Base-by-base conservation (phyloP, 2,329 filamentous ascomycete species). In the Verticillium longisporum region DNA sequence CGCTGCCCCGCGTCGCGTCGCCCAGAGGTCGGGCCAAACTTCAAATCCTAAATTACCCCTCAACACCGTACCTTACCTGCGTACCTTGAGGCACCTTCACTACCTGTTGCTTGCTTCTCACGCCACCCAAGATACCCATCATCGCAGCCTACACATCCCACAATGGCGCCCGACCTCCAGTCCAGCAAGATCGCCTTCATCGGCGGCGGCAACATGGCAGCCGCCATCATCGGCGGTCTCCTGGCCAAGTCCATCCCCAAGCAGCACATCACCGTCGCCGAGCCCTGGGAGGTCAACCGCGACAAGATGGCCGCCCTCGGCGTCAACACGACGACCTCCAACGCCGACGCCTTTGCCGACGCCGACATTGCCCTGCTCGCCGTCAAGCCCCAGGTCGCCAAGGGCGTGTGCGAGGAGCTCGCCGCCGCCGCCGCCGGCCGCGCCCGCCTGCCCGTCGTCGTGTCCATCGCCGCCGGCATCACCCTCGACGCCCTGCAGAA, bases 281-380 rank as follows among this genome's bases (percentile, higher is more conserved):
- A 82, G 71, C 80, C 80, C 1, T 82, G 79, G 78, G 79, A 81
- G 4, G 79, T 80, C 61, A 82, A 81, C 75, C 77, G 80, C 61
- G 69, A 74, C 59, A 82, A 82, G 74, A 78, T 81, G 70, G 73
- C 70, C 37, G 74, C 73, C 1, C 67, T 75, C 5, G 79, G 80
- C 59, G 79, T 81, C 59, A 72, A 70, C 64, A 80, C 78, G 60
- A 81, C 78, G 4, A 73, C 73, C 1, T 77, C 76, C 65, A 82
- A 81, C 68, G 68, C 70, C 65, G 79, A 80, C 61, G 79, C 78
- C 11, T 72, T 75, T 3, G 57, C 64, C 1, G 74, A 74, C 55
- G 78, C 80, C 13, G 77, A 81, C 61, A 71, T 82, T 5, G 70
- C 81, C 61, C 75, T 82, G 65, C 71, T 82, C 41, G 77, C 80